Base-by-base conservation (phyloP, 2,329 filamentous ascomycete genomes). In the Acrocalymma vagum region DNA sequence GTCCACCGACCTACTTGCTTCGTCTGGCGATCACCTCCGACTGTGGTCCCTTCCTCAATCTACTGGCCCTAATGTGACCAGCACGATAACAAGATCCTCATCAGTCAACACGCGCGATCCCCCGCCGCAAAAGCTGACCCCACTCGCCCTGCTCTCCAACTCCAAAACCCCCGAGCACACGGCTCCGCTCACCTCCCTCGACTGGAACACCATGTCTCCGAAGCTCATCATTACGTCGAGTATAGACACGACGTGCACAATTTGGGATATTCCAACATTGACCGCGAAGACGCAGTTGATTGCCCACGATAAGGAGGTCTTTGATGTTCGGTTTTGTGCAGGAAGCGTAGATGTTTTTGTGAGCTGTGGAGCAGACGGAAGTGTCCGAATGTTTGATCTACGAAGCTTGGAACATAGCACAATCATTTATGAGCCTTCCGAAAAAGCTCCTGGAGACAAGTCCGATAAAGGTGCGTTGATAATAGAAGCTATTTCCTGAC, bases 281-380 rank as follows among this genome's bases (percentile, higher is more conserved):
- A 99, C 94, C 1, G 94, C 94, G 36, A 99, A 99, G 74, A 99
- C 94, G 2, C 94, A 99, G 69, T 78, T 99, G 29, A 99, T 99
- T 71, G 94, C 94, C 14, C 94, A 99, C 69, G 94, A 99, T 74
- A 97, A 97, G 72, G 94, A 99, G 72, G 94, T 99, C 5, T 99
- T 96, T 63, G 94, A 99, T 67, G 94, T 99, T 31, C 86, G 94
- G 14, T 99, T 99, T 73, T 99, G 94, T 73, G 94, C 94, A 32
- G 94, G 95, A 57, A 96, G 91, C 59, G 90, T 96, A n/a, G 94
- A 99, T 62, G 92, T 97, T 2, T 99, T 99, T 69, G 94, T 97
- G 21, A 96, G 90, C 69, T 99, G 94, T 69, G 94, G 94, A 35
- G 93, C 95, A 40, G 94, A 99, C 67, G 94, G 94, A 25, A 97